A percentile compares a stretch with the other conserved stretches of the same genome.
Evolutionary conservation across 768 basidiomycete genomes (phyloP).

Genomic region (Rhizopogon vulgaris): DNA sequence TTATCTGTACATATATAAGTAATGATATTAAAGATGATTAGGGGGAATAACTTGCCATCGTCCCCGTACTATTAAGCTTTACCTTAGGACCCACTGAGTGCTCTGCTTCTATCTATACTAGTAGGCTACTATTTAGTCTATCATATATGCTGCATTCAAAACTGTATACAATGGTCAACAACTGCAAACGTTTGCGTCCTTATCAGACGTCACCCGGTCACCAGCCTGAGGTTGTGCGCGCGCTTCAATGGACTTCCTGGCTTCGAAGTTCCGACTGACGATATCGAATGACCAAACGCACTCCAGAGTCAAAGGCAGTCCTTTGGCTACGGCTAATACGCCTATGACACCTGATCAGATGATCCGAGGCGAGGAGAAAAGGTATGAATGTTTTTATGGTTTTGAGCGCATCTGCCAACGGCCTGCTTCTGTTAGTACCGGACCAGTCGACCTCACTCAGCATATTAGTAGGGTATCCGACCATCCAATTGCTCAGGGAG

Average conservation of each 20-base stretch:
- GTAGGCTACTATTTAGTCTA: too few relatives aligned
- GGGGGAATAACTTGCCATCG: too few relatives aligned
- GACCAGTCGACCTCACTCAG: conserved; percentile 1
- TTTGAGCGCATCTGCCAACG: neutral
- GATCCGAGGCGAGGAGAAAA: neutral
- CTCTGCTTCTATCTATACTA: too few relatives aligned
- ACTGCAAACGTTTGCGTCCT: too few relatives aligned
- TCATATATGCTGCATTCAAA: too few relatives aligned
- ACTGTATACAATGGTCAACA: too few relatives aligned
- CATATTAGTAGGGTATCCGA: neutral
- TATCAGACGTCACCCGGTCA: neutral
- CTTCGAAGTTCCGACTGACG: neutral
- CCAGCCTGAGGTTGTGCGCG: neutral
- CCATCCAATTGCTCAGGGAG: conserved; percentile 3
- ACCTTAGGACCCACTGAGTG: too few relatives aligned
- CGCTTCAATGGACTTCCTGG: neutral
- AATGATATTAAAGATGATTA: too few relatives aligned
- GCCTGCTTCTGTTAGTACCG: neutral
- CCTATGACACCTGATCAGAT: too few relatives aligned
- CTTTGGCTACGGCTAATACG: neutral
- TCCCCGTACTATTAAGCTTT: too few relatives aligned
- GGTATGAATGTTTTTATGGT: neutral
- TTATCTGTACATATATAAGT: too few relatives aligned
- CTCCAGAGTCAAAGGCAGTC: neutral
- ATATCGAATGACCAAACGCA: neutral